These are phyloP conservation scores for Psilocybe cyanescens DNA, from an alignment of 768 basidiomycete genomes.

Conservation along the genomic window DNA sequence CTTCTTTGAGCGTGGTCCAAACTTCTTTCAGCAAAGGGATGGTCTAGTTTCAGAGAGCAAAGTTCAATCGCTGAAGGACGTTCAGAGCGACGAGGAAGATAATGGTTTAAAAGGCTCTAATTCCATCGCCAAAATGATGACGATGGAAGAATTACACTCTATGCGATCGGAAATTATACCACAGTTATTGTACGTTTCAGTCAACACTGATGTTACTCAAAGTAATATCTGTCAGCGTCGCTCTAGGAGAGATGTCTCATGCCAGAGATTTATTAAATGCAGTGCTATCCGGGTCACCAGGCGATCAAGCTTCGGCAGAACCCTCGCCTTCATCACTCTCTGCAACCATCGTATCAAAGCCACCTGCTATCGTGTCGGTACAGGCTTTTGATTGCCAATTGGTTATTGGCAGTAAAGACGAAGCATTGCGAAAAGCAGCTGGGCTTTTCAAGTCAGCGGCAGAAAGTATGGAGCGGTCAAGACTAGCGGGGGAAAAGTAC, in stretches of 20 bases:
- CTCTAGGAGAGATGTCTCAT: constrained; percentile 79
- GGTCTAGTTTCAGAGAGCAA: constrained; percentile 9
- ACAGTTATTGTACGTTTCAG: constrained; percentile 67
- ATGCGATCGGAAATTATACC: constrained; percentile 76
- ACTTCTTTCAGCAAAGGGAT: constrained; percentile 64
- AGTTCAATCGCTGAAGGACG: constrained; percentile 8
- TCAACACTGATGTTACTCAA: background rate
- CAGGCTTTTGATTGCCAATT: constrained; percentile 75
- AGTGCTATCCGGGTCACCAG: constrained; percentile 45
- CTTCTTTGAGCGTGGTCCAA: constrained; percentile 71
- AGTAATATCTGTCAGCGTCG: constrained; percentile 51
- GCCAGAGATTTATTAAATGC: constrained; percentile 72
- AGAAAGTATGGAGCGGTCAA: constrained; percentile 65
- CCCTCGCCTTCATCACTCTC: constrained; percentile 41
- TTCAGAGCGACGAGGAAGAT: constrained; percentile 20
- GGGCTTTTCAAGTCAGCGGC: constrained; percentile 72
- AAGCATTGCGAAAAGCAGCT: constrained; percentile 75
- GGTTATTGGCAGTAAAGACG: constrained; percentile 79
- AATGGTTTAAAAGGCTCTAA: constrained; percentile 28
- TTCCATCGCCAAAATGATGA: constrained; percentile 52
- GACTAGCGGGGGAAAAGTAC: constrained; percentile 68
- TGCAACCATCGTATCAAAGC: constrained; percentile 69
- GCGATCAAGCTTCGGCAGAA: constrained; percentile 23
- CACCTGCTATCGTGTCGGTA: constrained; percentile 65
- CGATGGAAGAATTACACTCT: constrained; percentile 69